phyloP scores from a whole-genome alignment of 2,329 filamentous ascomycete genomes.

The Calycina herbarum region DNA sequence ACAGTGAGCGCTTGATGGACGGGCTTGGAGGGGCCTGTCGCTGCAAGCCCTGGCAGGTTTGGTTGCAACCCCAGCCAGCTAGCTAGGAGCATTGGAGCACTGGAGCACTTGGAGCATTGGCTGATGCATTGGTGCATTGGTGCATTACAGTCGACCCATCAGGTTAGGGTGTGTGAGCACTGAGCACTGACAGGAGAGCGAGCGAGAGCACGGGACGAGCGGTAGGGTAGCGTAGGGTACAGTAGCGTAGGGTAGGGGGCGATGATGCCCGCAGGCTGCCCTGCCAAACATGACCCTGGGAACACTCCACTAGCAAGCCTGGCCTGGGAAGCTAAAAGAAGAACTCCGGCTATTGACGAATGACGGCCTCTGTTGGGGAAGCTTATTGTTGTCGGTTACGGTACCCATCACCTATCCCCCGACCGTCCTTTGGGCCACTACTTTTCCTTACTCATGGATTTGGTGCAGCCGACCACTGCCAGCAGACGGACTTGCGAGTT shows the following conservation, averaged over 20 bases:
- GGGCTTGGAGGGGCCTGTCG: neutral
- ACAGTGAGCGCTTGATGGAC: neutral
- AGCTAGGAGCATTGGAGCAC: neutral
- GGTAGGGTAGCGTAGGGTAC: neutral
- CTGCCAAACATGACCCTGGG: conserved; percentile 1
- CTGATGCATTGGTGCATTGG: conserved; percentile 8
- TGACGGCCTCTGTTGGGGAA: neutral
- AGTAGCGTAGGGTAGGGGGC: neutral
- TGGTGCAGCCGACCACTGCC: neutral
- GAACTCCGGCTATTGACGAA: conserved; percentile 1
- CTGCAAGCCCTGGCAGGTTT: neutral
- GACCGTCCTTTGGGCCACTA: too few species aligned
- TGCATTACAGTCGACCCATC: neutral
- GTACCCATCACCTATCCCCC: too few species aligned
- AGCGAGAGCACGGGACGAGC: conserved; percentile 7
- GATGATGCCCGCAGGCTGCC: neutral
- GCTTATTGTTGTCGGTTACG: neutral
- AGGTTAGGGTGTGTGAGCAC: neutral
- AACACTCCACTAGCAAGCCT: neutral
- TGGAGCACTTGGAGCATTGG: neutral
- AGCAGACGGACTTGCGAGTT: neutral
- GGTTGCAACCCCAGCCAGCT: neutral
- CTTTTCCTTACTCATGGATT: neutral
- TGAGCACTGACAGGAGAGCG: neutral
- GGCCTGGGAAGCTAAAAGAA: neutral